Evolutionary conservation across 2,329 filamentous ascomycete genomes (phyloP).

Genomic region (Penicillium psychrosexuale): DNA sequence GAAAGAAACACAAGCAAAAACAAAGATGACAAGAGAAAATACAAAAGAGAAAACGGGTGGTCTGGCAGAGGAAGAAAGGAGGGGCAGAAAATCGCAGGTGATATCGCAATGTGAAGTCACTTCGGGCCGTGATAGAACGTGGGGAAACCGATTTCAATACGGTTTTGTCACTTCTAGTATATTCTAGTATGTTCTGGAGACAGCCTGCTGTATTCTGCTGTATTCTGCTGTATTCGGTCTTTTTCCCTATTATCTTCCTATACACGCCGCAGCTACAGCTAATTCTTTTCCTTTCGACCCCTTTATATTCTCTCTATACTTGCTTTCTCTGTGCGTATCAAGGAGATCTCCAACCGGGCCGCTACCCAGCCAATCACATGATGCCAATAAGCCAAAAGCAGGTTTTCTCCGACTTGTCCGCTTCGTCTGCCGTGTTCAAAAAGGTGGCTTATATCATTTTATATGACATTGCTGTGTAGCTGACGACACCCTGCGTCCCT

Average conservation of each 20-base stretch:
- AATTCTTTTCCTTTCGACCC: background rate
- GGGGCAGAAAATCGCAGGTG: conserved; percentile 5
- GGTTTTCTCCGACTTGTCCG: conserved; percentile 15
- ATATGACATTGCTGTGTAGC: background rate
- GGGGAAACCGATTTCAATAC: conserved; percentile 1
- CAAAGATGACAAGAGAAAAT: background rate
- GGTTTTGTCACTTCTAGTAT: background rate
- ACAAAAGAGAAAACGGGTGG: background rate
- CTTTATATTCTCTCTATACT: background rate
- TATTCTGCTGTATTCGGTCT: background rate
- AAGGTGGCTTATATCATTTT: background rate
- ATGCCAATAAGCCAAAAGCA: conserved; percentile 15
- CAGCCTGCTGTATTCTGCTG: background rate
- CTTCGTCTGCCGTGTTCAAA: background rate
- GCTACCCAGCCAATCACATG: conserved; percentile 22
- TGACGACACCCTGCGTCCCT: background rate
- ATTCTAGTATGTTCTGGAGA: background rate
- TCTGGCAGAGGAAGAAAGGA: conserved; percentile 4
- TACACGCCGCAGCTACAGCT: background rate
- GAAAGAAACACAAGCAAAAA: background rate
- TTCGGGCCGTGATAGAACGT: conserved; percentile 7
- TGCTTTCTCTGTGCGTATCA: background rate
- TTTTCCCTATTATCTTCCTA: background rate
- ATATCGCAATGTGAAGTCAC: conserved; percentile 11
- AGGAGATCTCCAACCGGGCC: conserved; percentile 16